Evolutionary conservation across 768 basidiomycete species (phyloP).

Genomic region (Tulasnella sp.): DNA sequence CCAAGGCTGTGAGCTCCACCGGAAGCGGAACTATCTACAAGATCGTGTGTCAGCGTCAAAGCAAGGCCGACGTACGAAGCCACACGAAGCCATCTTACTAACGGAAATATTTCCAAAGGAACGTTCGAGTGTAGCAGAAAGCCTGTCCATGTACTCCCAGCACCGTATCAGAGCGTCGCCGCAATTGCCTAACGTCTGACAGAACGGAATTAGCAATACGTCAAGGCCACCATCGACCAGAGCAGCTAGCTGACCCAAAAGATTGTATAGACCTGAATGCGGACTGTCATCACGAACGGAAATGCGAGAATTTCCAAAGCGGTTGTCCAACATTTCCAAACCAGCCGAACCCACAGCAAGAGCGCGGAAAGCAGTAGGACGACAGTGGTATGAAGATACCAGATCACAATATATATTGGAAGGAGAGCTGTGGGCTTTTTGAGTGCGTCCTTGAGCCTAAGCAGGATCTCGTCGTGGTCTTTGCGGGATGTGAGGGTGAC

Average conservation of each 20-base stretch:
- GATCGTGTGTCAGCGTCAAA: neutral
- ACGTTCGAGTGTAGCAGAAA: neutral
- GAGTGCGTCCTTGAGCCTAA: neutral
- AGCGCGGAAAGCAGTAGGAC: neutral
- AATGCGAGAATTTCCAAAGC: neutral
- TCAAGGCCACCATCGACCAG: too few relatives aligned
- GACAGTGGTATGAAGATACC: neutral
- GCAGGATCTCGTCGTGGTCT: neutral
- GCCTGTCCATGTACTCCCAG: neutral
- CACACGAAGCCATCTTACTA: too few relatives aligned
- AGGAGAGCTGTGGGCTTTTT: neutral
- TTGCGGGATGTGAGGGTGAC: neutral
- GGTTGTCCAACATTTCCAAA: neutral
- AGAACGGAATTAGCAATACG: neutral
- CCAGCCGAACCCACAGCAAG: neutral
- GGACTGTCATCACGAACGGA: neutral
- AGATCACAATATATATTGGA: neutral
- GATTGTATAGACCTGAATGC: neutral
- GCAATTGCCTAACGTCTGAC: neutral
- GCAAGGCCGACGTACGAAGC: neutral
- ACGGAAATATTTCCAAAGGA: neutral
- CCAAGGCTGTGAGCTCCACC: neutral
- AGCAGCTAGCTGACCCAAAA: neutral
- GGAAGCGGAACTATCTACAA: neutral
- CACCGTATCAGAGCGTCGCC: neutral